Percentiles rank a stretch among this genome's conserved stretches.
Conservation (phyloP, 495 filamentous ascomycete species). For the Aspergillus saccharolyticus region DNA sequence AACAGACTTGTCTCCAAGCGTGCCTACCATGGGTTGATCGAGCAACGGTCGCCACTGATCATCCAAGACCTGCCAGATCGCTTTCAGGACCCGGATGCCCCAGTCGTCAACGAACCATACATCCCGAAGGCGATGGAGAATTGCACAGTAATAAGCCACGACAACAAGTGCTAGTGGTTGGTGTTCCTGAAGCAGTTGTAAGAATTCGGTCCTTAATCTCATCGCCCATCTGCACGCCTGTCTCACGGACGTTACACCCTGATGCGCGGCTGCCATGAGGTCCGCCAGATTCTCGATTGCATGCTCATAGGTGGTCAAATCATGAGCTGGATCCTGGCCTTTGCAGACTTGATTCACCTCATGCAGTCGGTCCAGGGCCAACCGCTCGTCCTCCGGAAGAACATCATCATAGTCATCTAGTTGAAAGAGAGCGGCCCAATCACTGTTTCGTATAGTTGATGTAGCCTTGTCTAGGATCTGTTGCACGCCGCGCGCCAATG, state of each 20-base stretch:
- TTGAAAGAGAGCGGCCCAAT: slow-evolving; percentile 27
- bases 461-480: slow-evolving; percentile 33
- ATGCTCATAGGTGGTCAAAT: slow-evolving; percentile 27
- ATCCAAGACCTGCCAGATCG: slow-evolving; percentile 36
- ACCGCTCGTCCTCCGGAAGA: slow-evolving; percentile 19
- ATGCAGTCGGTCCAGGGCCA: slow-evolving; percentile 21
- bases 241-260: slow-evolving; percentile 24
- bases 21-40: slow-evolving; percentile 31
- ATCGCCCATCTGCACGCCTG: slow-evolving; percentile 43
- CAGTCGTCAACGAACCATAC: slow-evolving; percentile 48
- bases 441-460: slow-evolving; percentile 23
- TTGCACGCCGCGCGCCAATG: slow-evolving; percentile 42
- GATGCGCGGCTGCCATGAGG: slow-evolving; percentile 24
- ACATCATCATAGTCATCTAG: slow-evolving; percentile 22
- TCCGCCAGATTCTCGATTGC: slow-evolving; percentile 33
- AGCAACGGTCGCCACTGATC: slow-evolving; percentile 34
- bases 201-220: slow-evolving; percentile 44
- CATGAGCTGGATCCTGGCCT: slow-evolving; percentile 27
- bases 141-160: slow-evolving; percentile 43
- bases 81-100: slow-evolving; percentile 31
- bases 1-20: slow-evolving; percentile 20
- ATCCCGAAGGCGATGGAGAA: slow-evolving; percentile 36
- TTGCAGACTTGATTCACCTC: slow-evolving; percentile 28
- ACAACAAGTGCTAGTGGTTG: slow-evolving; percentile 52
- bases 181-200: slow-evolving; percentile 45